These are phyloP conservation scores for Xylogone sp. DNA, from an alignment of 2,329 filamentous ascomycete species.

Conservation along the genomic window DNA sequence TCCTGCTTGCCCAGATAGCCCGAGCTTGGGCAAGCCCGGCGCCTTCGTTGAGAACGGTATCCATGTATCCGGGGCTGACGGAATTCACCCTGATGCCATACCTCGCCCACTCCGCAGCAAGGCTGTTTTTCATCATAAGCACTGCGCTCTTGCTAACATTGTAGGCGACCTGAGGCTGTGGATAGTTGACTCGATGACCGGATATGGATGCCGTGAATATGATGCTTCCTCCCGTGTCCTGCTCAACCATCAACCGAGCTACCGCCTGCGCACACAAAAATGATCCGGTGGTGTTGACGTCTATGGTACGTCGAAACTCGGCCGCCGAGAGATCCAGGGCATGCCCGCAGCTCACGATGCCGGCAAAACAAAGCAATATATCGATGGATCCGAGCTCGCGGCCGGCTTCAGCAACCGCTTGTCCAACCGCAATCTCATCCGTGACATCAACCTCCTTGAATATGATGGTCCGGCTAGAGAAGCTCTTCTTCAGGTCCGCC, in stretches of 20 bases:
- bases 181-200: constrained; percentile 65
- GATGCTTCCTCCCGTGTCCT: constrained; percentile 54
- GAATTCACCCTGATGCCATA: constrained; percentile 70
- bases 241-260: constrained; percentile 48
- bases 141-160: constrained; percentile 70
- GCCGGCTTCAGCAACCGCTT: constrained; percentile 36
- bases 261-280: constrained; percentile 68
- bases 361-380: constrained; percentile 56
- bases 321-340: constrained; percentile 54
- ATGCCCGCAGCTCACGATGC: constrained; percentile 60
- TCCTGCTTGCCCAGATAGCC: constrained; percentile 53
- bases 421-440: constrained; percentile 41
- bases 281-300: constrained; percentile 68
- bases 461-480: constrained; percentile 49
- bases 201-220: constrained; percentile 66
- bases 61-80: constrained; percentile 73
- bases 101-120: constrained; percentile 70
- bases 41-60: constrained; percentile 56
- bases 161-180: constrained; percentile 69
- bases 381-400: constrained; percentile 46
- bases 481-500: constrained; percentile 43
- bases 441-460: constrained; percentile 57
- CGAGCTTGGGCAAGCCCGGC: constrained; percentile 50
- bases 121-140: constrained; percentile 55
- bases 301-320: constrained; percentile 61